These are phyloP conservation scores for Dendrocalamus latiflorus DNA, from an alignment of 202 grass and related monocot species.

Conservation along the genomic window DNA sequence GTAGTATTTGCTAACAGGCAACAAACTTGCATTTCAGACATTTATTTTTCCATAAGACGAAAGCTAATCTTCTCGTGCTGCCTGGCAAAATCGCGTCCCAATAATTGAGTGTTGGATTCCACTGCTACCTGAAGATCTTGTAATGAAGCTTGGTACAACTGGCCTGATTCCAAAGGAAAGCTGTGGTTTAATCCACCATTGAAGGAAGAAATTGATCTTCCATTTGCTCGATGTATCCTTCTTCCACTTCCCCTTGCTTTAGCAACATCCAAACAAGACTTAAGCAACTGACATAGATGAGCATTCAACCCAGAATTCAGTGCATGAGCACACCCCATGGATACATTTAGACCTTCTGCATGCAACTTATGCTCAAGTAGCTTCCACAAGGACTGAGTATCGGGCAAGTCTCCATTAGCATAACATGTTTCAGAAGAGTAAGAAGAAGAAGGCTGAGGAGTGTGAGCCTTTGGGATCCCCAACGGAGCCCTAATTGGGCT, in stretches of 20 bases:
- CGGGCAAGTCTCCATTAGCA: slow-evolving; percentile 27
- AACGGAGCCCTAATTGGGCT: slow-evolving; percentile 45
- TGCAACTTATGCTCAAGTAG: slow-evolving; percentile 27
- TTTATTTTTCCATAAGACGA: slow-evolving; percentile 9
- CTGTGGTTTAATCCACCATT: background rate
- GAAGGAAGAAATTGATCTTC: background rate
- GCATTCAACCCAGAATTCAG: too few species aligned
- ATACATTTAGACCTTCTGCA: slow-evolving; percentile 20
- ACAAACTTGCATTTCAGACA: background rate
- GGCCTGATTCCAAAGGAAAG: background rate
- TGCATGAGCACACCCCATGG: slow-evolving; percentile 35
- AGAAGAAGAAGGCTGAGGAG: background rate
- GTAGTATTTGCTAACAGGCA: background rate
- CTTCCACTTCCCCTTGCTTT: slow-evolving; percentile 18
- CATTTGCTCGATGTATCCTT: background rate
- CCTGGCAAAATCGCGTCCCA: slow-evolving; percentile 30
- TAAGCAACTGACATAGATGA: slow-evolving; percentile 35
- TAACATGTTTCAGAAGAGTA: slow-evolving; percentile 4
- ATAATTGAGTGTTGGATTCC: slow-evolving; percentile 29
- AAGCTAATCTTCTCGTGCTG: slow-evolving; percentile 36
- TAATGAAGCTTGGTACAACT: slow-evolving; percentile 19
- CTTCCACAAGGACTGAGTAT: slow-evolving; percentile 24
- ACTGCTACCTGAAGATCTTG: slow-evolving; percentile 41
- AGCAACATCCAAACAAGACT: slow-evolving; percentile 31
- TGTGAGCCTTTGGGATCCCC: slow-evolving; percentile 16